Conservation (phyloP, 176 grass and related monocot genomes). For the Zea mays region DNA sequence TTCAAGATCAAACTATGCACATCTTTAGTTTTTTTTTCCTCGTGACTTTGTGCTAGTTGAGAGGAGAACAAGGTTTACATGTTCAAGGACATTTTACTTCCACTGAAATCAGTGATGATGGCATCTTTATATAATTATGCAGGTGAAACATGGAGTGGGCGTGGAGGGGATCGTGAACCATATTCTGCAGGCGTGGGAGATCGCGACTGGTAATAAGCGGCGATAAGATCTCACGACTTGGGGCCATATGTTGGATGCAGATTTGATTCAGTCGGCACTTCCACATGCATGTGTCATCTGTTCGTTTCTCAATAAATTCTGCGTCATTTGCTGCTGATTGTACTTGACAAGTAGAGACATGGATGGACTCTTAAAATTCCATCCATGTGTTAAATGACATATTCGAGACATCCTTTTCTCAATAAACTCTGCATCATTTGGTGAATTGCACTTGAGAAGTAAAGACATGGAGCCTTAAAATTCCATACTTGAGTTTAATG, state of each 20-base stretch:
- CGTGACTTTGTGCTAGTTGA: background rate
- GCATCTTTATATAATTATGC: slow-evolving; percentile 8
- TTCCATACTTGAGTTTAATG: background rate
- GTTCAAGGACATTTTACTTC: background rate
- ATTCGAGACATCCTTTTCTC: background rate
- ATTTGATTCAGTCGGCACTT: background rate
- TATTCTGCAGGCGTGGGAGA: slow-evolving; percentile 75
- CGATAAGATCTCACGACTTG: slow-evolving; percentile 32
- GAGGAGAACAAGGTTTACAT: background rate
- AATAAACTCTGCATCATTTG: background rate
- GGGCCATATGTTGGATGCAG: background rate
- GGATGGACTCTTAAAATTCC: background rate
- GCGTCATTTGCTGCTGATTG: background rate
- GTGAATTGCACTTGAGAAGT: background rate
- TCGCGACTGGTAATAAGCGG: slow-evolving; percentile 58
- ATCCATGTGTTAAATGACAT: background rate
- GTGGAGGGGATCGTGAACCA: slow-evolving; percentile 80
- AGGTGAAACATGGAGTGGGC: slow-evolving; percentile 91
- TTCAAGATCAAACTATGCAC: slow-evolving; percentile 8
- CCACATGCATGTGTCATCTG: background rate
- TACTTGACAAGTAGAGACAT: background rate
- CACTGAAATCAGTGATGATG: background rate
- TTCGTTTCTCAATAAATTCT: background rate
- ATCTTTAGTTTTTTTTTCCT: background rate
- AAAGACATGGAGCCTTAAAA: background rate